These are phyloP conservation scores for Areca catechu DNA, from an alignment of 176 grass and related monocot genomes.

Conservation along the genomic window DNA sequence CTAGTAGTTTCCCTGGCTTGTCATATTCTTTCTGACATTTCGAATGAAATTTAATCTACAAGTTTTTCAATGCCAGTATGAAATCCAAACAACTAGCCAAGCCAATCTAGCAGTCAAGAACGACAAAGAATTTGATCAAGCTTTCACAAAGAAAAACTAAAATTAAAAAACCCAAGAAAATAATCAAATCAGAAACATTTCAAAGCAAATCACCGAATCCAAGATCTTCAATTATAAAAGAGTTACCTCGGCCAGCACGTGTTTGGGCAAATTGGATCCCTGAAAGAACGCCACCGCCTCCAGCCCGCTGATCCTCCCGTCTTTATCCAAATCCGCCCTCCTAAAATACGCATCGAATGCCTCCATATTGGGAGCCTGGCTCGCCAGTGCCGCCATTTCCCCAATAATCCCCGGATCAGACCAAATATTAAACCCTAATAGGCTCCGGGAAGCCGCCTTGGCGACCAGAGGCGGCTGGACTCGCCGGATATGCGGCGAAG, in stretches of 20 bases:
- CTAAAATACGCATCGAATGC: slow-evolving; percentile 88
- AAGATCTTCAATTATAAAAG: slow-evolving; percentile 6
- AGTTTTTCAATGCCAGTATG: too few species aligned
- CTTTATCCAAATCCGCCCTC: slow-evolving; percentile 84
- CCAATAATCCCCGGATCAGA: slow-evolving; percentile 24
- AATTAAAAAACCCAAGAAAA: too few species aligned
- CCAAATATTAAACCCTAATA: too few species aligned
- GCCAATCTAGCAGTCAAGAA: too few species aligned
- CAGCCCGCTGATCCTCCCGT: slow-evolving; percentile 87
- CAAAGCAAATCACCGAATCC: background rate
- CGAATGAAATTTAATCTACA: too few species aligned
- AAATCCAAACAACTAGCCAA: too few species aligned
- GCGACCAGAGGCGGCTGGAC: background rate
- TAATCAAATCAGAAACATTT: background rate
- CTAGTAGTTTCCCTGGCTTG: too few species aligned
- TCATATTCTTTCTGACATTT: too few species aligned
- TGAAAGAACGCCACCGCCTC: slow-evolving; percentile 94
- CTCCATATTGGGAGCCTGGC: slow-evolving; percentile 36
- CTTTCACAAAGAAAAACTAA: too few species aligned
- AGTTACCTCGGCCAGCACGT: slow-evolving; percentile 82
- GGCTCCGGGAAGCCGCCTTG: too few species aligned
- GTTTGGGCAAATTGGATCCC: slow-evolving; percentile 76
- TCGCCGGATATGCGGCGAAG: slow-evolving; percentile 4
- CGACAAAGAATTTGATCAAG: too few species aligned
- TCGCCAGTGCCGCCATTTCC: background rate